A percentile compares a stretch with the other conserved stretches of the same genome.
Conservation (phyloP, 1,139 yeast species). For the Protomyces pachydermus region DNA sequence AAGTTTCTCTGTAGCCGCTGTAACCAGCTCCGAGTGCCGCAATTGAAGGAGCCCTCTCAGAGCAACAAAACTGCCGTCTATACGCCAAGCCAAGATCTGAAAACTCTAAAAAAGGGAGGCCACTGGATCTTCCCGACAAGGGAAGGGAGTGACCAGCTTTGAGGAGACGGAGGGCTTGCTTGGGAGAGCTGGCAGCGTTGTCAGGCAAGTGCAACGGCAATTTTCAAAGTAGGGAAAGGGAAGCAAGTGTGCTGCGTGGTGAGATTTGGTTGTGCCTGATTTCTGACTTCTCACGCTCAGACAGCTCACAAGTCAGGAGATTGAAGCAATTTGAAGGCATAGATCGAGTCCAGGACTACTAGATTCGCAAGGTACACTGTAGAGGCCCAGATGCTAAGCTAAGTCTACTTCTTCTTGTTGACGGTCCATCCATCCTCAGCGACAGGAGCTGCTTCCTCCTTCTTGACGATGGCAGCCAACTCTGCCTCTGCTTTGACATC, state of each 20-base stretch:
- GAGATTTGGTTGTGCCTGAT: too few species aligned
- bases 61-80: constrained; percentile 1
- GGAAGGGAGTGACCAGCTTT: neutral
- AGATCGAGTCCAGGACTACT: too few species aligned
- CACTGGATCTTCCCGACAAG: neutral
- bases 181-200: neutral
- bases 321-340: too few species aligned
- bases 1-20: neutral
- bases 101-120: neutral
- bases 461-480: constrained; percentile 35
- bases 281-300: too few species aligned
- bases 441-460: constrained; percentile 40
- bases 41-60: neutral
- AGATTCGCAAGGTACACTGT: too few species aligned
- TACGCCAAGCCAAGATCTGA: neutral
- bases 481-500: constrained; percentile 29
- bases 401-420: constrained; percentile 42
- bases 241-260: neutral
- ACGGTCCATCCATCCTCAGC: constrained; percentile 60
- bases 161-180: neutral
- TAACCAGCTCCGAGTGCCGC: constrained; percentile 4
- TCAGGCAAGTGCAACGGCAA: neutral
- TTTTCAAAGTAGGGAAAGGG: neutral
- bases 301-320: too few species aligned
- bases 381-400: neutral